Percentiles rank a stretch among this genome's conserved stretches.
phyloP scores from a whole-genome alignment of 768 basidiomycete genomes.

The Hypsizygus marmoreus region DNA sequence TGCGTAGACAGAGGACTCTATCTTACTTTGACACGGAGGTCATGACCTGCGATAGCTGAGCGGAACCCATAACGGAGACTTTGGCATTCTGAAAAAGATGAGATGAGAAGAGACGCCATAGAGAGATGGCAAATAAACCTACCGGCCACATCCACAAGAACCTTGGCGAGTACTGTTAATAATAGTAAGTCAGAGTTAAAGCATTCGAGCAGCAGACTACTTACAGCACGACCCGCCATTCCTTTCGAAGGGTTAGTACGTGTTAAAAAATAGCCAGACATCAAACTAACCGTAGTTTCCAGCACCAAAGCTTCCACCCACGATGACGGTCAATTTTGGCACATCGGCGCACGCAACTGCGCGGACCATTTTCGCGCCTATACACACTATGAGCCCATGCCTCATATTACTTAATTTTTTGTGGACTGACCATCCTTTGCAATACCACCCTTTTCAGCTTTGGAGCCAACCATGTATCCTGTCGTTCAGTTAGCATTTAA shows the following conservation, averaged over 20 bases:
- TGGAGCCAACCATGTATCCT: slow-evolving; percentile 96
- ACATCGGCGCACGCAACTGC: slow-evolving; percentile 93
- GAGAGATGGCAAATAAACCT: slow-evolving; percentile 28
- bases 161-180: slow-evolving; percentile 81
- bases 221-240: slow-evolving; percentile 90
- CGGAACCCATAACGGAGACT: slow-evolving; percentile 94
- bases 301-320: slow-evolving; percentile 93
- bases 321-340: slow-evolving; percentile 90
- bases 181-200: slow-evolving; percentile 3
- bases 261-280: slow-evolving; percentile 4
- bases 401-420: background rate
- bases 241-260: slow-evolving; percentile 43
- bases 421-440: slow-evolving; percentile 75
- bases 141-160: slow-evolving; percentile 99
- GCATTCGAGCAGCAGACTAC: slow-evolving; percentile 28
- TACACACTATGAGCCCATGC: background rate
- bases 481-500: slow-evolving; percentile 8
- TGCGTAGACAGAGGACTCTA: background rate
- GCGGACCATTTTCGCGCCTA: slow-evolving; percentile 93
- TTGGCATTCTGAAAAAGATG: slow-evolving; percentile 69
- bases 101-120: slow-evolving; percentile 10
- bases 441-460: slow-evolving; percentile 92
- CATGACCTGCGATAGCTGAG: slow-evolving; percentile 94
- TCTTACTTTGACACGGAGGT: slow-evolving; percentile 78
- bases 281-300: slow-evolving; percentile 81